Evolutionary conservation across 164 flowering plant species (phyloP).

Genomic region (Umbellularia californica): DNA sequence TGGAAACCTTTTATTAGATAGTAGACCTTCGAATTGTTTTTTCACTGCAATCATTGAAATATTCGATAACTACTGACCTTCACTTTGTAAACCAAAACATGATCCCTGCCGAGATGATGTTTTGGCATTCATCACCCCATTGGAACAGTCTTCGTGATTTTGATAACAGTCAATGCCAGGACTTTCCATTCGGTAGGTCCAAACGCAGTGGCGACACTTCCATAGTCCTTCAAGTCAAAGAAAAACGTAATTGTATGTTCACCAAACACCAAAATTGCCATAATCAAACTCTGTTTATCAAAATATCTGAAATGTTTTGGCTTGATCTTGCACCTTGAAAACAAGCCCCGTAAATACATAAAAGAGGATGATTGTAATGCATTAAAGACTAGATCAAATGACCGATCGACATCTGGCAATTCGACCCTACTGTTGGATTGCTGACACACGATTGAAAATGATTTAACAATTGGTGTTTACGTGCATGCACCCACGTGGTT

Average conservation of each 20-base stretch:
- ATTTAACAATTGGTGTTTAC: neutral
- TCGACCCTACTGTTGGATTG: neutral
- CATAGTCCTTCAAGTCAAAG: constrained; percentile 40
- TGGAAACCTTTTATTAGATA: neutral
- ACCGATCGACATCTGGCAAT: neutral
- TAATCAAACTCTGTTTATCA: constrained; percentile 3
- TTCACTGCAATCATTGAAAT: neutral
- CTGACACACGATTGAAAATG: neutral
- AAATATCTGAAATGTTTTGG: neutral
- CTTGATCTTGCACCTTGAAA: neutral
- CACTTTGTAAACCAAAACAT: constrained; percentile 14
- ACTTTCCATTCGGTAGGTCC: constrained; percentile 30
- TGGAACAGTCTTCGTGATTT: constrained; percentile 11
- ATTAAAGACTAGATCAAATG: neutral
- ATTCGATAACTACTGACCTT: constrained; percentile 20
- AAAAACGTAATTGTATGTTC: constrained; percentile 13
- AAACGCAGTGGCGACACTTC: constrained; percentile 43
- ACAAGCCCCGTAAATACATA: neutral
- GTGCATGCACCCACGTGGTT: neutral
- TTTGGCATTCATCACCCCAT: constrained; percentile 12
- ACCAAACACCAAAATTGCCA: constrained; percentile 13
- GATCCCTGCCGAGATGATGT: constrained; percentile 16
- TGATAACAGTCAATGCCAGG: constrained; percentile 18
- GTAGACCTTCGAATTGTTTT: neutral
- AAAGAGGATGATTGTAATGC: constrained; percentile 1